These are phyloP conservation scores for Rhizophagus sp. DNA, from an alignment of 192 early-diverging fungal species.

Conservation along the genomic window DNA sequence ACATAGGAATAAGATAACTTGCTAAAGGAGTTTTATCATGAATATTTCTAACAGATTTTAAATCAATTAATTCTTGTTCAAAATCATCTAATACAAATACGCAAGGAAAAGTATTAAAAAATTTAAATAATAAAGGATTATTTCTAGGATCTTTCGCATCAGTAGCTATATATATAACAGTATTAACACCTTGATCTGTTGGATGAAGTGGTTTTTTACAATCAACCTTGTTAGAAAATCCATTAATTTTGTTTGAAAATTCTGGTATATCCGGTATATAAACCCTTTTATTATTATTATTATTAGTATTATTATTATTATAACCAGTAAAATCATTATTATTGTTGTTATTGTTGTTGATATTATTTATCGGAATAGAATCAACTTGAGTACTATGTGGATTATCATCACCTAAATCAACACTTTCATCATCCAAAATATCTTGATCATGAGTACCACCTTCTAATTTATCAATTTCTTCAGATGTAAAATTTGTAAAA, in stretches of 20 bases:
- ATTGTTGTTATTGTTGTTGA: not conserved
- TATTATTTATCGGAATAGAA: too few relatives aligned
- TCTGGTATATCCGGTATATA: not conserved
- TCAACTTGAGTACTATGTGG: not conserved
- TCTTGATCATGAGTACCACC: constrained; percentile 38
- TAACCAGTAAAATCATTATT: not conserved
- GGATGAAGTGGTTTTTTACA: not conserved
- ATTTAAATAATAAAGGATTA: constrained; percentile 49
- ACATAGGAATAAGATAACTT: constrained; percentile 56
- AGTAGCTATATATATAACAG: constrained; percentile 41
- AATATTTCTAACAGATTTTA: constrained; percentile 39
- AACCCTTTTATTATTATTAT: not conserved
- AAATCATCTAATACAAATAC: constrained; percentile 56
- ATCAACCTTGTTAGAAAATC: not conserved
- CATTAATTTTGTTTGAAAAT: not conserved
- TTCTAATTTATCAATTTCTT: constrained; percentile 34
- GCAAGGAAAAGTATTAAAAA: constrained; percentile 55
- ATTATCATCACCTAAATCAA: constrained; percentile 2
- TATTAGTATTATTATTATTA: not conserved
- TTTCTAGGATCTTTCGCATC: constrained; percentile 41
- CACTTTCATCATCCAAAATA: constrained; percentile 32
- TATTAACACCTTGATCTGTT: constrained; percentile 3
- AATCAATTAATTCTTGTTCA: constrained; percentile 34
- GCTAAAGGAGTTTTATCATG: constrained; percentile 48
- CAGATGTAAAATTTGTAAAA: constrained; percentile 37